A percentile compares a stretch with the other conserved stretches of the same genome.
These are phyloP conservation scores for Skeletonema grethae DNA, from an alignment of 108 stramenopile species.

Conservation along the genomic window DNA sequence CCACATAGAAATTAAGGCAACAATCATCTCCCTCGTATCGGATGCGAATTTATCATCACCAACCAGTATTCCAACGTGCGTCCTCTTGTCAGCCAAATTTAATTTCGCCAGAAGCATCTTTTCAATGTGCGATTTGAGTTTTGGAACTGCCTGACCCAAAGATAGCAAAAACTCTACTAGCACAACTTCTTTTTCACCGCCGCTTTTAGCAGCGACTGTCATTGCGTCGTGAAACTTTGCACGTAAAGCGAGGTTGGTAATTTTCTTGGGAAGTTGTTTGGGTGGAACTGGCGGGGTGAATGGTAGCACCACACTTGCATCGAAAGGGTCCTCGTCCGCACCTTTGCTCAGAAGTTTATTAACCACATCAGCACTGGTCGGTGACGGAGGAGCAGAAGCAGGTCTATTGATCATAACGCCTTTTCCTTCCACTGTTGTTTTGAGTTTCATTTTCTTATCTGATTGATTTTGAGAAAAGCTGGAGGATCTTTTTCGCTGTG, in stretches of 20 bases:
- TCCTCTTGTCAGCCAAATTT: conserved; percentile 38
- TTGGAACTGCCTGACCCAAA: conserved; percentile 68
- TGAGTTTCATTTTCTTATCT: conserved; percentile 12
- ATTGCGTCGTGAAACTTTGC: conserved; percentile 40
- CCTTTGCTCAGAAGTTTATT: not conserved
- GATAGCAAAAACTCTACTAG: conserved; percentile 47
- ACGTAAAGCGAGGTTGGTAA: conserved; percentile 25
- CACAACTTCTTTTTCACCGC: conserved; percentile 4
- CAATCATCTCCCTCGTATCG: conserved; percentile 35
- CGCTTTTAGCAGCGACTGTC: conserved; percentile 5
- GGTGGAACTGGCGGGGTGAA: conserved; percentile 37
- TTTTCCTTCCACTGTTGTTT: conserved; percentile 6
- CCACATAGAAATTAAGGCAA: conserved; percentile 67
- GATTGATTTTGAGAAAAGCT: conserved; percentile 17
- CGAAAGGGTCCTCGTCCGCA: not conserved
- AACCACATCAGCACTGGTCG: not conserved
- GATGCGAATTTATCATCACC: conserved; percentile 28
- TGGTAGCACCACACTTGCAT: conserved; percentile 5
- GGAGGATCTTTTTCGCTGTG: conserved; percentile 20
- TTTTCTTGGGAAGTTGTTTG: conserved; percentile 14
- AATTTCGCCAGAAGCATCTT: conserved; percentile 57
- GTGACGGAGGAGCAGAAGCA: conserved; percentile 15
- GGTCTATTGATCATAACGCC: not conserved
- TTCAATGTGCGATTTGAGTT: conserved; percentile 61
- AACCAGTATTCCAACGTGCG: conserved; percentile 10